Evolutionary conservation across 768 basidiomycete species (phyloP).

Genomic region (Mycena galopus): DNA sequence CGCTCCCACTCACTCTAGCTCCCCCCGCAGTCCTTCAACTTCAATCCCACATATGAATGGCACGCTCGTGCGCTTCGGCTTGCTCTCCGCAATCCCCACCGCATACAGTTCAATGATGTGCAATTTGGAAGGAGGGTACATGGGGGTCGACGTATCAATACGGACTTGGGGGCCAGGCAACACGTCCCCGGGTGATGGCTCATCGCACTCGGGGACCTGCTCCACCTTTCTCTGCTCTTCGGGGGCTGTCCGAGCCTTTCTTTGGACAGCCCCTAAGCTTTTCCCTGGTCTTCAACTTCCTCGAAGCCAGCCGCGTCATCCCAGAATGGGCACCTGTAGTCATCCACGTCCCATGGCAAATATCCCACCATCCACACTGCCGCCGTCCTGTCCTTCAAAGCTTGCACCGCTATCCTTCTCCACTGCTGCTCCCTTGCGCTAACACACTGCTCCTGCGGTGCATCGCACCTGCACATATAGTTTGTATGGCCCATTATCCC

Average conservation of each 20-base stretch:
- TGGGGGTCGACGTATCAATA: conserved; percentile 8
- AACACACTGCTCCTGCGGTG: background rate
- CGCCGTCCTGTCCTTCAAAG: conserved; percentile 1
- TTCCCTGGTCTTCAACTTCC: conserved; percentile 1
- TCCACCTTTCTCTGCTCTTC: conserved; percentile 1
- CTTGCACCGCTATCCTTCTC: conserved; percentile 16
- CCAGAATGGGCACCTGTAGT: background rate
- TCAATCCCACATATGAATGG: no score
- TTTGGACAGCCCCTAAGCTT: conserved; percentile 4
- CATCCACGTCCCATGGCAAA: background rate
- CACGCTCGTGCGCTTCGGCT: background rate
- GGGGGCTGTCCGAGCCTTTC: no score
- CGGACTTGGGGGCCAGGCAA: conserved; percentile 7
- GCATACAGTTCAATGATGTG: conserved; percentile 26
- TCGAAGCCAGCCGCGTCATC: background rate
- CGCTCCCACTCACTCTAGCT: no score
- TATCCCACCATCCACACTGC: background rate
- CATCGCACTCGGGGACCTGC: conserved; percentile 10
- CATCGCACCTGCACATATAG: background rate
- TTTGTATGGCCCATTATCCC: conserved; percentile 7
- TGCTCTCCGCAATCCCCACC: conserved; percentile 8
- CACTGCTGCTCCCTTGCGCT: conserved; percentile 5
- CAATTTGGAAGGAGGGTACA: background rate
- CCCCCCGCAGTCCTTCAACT: no score
- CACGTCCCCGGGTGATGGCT: conserved; percentile 10